Evolutionary conservation across 2,329 filamentous ascomycete genomes (phyloP).

Genomic region (Aurifilum marmelostoma): DNA sequence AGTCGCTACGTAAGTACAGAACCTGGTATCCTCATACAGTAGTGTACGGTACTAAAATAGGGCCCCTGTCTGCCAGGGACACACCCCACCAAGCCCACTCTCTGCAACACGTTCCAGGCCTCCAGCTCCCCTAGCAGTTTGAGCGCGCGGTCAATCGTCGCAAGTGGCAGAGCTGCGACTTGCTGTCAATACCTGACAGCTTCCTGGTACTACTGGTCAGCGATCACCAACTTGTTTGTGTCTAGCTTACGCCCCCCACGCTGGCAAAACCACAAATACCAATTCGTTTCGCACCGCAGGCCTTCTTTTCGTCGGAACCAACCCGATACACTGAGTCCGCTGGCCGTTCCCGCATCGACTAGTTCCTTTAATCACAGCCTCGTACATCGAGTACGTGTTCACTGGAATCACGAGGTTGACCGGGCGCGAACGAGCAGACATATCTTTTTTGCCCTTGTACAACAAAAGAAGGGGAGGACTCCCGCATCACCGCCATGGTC

Average conservation of each 20-base stretch:
- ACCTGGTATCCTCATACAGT: neutral
- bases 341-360: neutral
- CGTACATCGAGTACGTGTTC: conserved; percentile 27
- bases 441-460: conserved; percentile 17
- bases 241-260: conserved; percentile 1
- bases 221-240: conserved; percentile 12
- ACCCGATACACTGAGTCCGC: neutral
- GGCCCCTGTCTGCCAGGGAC: conserved; percentile 1
- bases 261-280: neutral
- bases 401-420: conserved; percentile 12
- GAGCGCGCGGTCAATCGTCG: neutral
- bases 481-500: conserved; percentile 58
- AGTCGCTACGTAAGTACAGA: neutral
- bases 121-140: conserved; percentile 6
- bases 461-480: conserved; percentile 22
- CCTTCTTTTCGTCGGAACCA: conserved; percentile 13
- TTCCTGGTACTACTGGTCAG: neutral
- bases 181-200: neutral
- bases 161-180: conserved; percentile 12
- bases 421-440: conserved; percentile 20
- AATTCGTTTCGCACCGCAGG: neutral
- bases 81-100: conserved; percentile 3
- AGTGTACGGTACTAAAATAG: neutral
- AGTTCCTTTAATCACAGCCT: conserved; percentile 3
- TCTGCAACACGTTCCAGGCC: conserved; percentile 5